phyloP scores from a whole-genome alignment of 2,329 filamentous ascomycete genomes.

The Epichloe festucae region DNA sequence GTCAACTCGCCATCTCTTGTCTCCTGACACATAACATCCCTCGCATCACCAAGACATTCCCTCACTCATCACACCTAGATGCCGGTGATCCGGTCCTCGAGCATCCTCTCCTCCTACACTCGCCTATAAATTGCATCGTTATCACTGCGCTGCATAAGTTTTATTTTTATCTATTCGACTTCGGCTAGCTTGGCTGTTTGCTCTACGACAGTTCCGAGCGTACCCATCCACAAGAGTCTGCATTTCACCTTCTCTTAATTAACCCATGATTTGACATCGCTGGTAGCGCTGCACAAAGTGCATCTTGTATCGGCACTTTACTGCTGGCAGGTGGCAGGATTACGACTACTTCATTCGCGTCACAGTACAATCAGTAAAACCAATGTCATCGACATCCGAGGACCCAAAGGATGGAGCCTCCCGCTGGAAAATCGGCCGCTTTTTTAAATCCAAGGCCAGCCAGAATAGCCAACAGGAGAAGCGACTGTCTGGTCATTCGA shows the following conservation, averaged over 20 bases:
- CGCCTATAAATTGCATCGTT: background rate
- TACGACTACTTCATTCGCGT: background rate
- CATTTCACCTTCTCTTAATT: background rate
- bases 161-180: background rate
- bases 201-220: background rate
- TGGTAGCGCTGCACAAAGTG: background rate
- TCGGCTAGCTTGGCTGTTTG: background rate
- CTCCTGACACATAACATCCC: background rate
- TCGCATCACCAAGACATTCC: background rate
- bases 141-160: background rate
- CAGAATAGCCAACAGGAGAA: background rate
- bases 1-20: background rate
- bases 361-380: background rate
- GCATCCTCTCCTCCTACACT: background rate
- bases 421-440: background rate
- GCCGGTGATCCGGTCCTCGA: background rate
- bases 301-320: background rate
- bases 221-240: background rate
- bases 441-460: background rate
- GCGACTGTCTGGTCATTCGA: slow-evolving; percentile 1
- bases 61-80: background rate
- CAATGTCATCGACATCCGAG: slow-evolving; percentile 4
- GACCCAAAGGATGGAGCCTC: background rate
- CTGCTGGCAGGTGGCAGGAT: background rate
- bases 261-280: background rate